Conservation (phyloP, 2,329 filamentous ascomycete genomes). For the Sporothrix brasiliensis region DNA sequence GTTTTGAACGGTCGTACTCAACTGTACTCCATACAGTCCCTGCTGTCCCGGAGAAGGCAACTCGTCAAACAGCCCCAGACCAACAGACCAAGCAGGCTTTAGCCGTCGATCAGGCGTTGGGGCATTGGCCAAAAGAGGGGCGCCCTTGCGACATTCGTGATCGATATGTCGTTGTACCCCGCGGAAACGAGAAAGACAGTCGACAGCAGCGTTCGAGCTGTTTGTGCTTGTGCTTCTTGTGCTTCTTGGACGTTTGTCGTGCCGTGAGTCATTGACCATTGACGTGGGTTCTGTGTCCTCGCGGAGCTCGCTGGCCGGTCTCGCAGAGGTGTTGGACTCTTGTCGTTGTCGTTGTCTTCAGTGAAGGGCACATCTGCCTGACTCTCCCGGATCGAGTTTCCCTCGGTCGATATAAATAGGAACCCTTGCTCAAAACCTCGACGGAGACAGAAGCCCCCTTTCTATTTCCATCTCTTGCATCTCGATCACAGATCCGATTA, state of each 20-base stretch:
- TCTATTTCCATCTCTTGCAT: conserved; percentile 4
- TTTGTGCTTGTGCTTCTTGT: too few species aligned
- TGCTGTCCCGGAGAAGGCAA: neutral
- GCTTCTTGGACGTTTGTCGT: too few species aligned
- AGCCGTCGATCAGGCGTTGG: conserved; percentile 16
- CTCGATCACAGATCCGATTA: neutral
- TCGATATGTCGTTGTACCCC: conserved; percentile 29
- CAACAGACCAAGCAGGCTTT: neutral
- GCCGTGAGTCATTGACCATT: too few species aligned
- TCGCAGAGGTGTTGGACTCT: neutral
- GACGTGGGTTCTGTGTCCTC: neutral
- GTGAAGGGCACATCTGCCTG: neutral
- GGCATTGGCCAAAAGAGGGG: neutral
- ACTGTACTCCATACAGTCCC: too few species aligned
- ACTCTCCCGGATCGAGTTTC: neutral
- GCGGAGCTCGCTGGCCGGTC: conserved; percentile 22
- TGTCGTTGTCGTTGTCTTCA: neutral
- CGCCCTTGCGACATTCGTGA: conserved; percentile 25
- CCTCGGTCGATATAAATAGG: conserved; percentile 7
- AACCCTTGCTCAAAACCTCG: neutral
- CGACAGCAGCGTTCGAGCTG: neutral
- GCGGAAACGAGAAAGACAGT: neutral
- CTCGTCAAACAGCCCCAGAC: too few species aligned
- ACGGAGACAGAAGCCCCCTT: neutral
- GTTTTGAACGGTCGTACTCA: neutral